These are phyloP conservation scores for Talaromyces rugulosus DNA, from an alignment of 2,329 filamentous ascomycete species.

Conservation along the genomic window DNA sequence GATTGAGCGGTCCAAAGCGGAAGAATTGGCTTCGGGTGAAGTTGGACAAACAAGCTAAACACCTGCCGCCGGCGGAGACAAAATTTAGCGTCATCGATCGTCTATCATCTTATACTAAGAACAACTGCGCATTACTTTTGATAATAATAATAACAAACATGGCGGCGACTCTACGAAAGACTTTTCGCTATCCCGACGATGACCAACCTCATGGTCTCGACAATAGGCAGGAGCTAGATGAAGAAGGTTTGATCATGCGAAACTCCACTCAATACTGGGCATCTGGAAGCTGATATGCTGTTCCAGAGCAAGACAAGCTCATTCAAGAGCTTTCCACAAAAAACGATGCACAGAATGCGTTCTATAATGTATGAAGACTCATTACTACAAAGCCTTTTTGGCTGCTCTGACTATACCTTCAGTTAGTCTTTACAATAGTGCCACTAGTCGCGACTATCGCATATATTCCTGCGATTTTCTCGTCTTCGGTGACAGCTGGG, in stretches of 20 bases:
- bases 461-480: slow-evolving; percentile 31
- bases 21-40: not conserved
- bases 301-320: slow-evolving; percentile 38
- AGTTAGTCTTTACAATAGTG: slow-evolving; percentile 33
- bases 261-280: not conserved
- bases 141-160: slow-evolving; percentile 24
- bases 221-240: slow-evolving; percentile 64
- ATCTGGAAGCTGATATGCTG: slow-evolving; percentile 8
- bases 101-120: not conserved
- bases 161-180: slow-evolving; percentile 63
- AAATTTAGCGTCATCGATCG: not conserved
- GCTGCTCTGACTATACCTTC: slow-evolving; percentile 5
- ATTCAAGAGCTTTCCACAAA: slow-evolving; percentile 33
- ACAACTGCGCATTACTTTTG: not conserved
- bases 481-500: slow-evolving; percentile 14
- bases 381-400: not conserved
- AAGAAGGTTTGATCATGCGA: slow-evolving; percentile 57
- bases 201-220: slow-evolving; percentile 41
- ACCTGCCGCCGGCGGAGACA: not conserved
- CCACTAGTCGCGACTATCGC: slow-evolving; percentile 28
- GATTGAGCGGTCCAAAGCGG: not conserved
- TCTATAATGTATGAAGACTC: slow-evolving; percentile 34
- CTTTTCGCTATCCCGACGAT: slow-evolving; percentile 70
- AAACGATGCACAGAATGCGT: slow-evolving; percentile 35
- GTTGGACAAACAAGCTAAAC: not conserved